These are phyloP conservation scores for slime mould (Dictyostelium discoideum) DNA, from an alignment of 78 protist species.

Conservation along the genomic window DNA sequence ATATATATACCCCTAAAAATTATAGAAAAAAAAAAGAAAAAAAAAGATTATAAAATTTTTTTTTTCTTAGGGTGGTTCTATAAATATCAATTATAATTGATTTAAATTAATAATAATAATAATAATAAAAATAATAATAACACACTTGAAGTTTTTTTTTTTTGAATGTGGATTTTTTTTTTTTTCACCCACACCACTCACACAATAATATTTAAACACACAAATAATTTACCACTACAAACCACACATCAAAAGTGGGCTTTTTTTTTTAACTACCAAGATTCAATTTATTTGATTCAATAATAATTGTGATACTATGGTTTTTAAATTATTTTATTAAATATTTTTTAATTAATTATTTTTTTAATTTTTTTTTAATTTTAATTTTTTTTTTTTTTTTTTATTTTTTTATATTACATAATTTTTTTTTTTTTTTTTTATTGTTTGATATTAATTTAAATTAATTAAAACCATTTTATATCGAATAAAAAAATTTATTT, in stretches of 20 bases:
- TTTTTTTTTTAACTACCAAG: background rate
- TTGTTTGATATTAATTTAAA: background rate
- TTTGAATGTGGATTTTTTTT: background rate
- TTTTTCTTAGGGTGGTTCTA: background rate
- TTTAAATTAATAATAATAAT: too few species aligned
- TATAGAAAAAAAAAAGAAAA: too few species aligned
- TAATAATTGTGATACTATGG: background rate
- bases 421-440: background rate
- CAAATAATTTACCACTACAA: background rate
- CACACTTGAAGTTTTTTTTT: too few species aligned
- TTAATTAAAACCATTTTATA: background rate
- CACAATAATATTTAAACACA: background rate
- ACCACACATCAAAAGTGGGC: background rate
- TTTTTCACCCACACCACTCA: background rate
- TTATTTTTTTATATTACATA: background rate
- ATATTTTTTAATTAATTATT: too few species aligned
- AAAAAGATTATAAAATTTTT: too few species aligned
- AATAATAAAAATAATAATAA: too few species aligned
- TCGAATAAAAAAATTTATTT: background rate
- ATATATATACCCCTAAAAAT: background rate
- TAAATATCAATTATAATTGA: too few species aligned
- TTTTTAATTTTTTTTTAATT: too few species aligned
- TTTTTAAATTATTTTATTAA: background rate
- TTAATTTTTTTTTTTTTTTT: too few species aligned
- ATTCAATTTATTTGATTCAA: background rate